A percentile compares a stretch with the other conserved stretches of the same genome.
Conservation (phyloP, 441 rosid species). For the Lepidium campestre region DNA sequence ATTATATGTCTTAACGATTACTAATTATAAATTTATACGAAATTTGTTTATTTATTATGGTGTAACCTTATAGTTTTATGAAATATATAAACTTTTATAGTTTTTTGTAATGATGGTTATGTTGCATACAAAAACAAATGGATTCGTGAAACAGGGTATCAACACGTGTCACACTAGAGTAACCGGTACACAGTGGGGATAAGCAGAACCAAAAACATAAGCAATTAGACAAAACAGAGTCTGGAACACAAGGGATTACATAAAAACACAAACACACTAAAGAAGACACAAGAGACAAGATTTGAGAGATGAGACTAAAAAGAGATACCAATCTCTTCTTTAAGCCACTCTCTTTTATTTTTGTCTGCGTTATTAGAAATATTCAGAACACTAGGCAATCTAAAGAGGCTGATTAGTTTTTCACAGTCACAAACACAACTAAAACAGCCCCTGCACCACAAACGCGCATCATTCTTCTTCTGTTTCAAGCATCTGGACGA, state of each 20-base stretch:
- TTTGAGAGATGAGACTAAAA: neutral
- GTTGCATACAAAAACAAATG: too few species aligned
- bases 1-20: constrained; percentile 12
- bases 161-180: neutral
- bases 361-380: neutral
- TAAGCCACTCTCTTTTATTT: constrained; percentile 1
- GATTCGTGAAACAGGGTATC: too few species aligned
- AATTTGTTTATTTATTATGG: constrained; percentile 3
- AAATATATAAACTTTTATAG: neutral
- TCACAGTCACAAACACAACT: constrained; percentile 7
- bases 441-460: constrained; percentile 15
- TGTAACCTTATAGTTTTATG: constrained; percentile 4
- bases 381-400: constrained; percentile 9
- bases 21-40: constrained; percentile 10
- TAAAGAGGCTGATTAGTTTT: constrained; percentile 4
- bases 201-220: neutral
- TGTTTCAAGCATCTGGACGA: constrained; percentile 61
- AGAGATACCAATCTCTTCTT: constrained; percentile 7
- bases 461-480: constrained; percentile 26
- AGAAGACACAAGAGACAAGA: constrained; percentile 1
- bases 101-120: neutral
- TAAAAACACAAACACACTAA: constrained; percentile 6
- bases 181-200: neutral
- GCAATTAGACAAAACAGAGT: neutral
- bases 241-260: constrained; percentile 10